These are phyloP conservation scores for Eragrostis tef DNA, from an alignment of 202 grass and related monocot species.

Conservation along the genomic window DNA sequence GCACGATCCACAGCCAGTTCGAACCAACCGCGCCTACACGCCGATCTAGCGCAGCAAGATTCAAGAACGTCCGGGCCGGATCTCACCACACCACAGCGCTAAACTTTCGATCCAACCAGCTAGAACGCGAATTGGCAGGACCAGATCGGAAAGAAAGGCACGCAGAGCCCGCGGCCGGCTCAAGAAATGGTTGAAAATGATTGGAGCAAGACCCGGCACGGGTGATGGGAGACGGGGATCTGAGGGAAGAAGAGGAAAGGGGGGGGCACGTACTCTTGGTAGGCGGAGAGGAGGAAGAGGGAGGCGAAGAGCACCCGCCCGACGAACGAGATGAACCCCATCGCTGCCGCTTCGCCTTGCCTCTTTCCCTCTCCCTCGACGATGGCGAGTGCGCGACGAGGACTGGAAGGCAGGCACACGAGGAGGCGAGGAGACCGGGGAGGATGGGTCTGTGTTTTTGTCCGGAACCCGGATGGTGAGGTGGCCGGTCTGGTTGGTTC, in stretches of 20 bases:
- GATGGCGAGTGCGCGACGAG: neutral
- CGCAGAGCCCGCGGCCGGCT: neutral
- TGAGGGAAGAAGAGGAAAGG: neutral
- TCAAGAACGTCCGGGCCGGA: constrained; percentile 18
- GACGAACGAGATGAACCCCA: constrained; percentile 79
- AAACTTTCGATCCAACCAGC: constrained; percentile 14
- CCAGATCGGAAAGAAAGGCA: neutral
- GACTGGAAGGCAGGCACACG: no score
- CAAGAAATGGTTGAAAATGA: constrained; percentile 1
- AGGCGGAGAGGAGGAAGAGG: constrained; percentile 70
- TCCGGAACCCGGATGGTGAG: neutral
- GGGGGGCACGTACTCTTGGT: constrained; percentile 60
- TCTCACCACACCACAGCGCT: neutral
- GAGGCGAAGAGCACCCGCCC: constrained; percentile 76
- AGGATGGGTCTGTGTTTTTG: neutral
- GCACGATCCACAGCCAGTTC: neutral
- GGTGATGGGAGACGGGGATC: constrained; percentile 5
- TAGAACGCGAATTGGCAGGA: neutral
- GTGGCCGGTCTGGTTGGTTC: neutral
- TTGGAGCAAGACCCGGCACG: neutral
- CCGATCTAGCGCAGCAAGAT: constrained; percentile 26
- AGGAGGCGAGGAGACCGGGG: neutral
- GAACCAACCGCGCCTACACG: neutral
- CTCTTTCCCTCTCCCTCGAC: neutral
- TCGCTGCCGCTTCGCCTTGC: constrained; percentile 1